Evolutionary conservation across 257 asterid species (phyloP), one percentile per base, ranked within the genome.

Genomic region (Vinca minor): DNA sequence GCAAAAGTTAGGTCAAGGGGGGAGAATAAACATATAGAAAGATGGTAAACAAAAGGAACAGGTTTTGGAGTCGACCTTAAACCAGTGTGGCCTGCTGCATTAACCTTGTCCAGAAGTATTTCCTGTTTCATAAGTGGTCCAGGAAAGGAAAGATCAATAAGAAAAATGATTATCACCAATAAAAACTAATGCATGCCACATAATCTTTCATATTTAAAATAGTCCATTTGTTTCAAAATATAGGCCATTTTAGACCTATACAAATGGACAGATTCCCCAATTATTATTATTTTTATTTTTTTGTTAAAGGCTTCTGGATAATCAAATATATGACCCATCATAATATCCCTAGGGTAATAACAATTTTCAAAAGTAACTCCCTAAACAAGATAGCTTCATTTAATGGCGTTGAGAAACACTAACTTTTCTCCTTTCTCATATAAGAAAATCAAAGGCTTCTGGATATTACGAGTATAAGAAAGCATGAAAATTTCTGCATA

Each of bases 51-150:
- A 54, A 41, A n/a, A n/a, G n/a, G n/a, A n/a, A n/a, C n/a, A n/a
- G n/a, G n/a, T n/a, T n/a, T n/a, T n/a, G 72, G 68, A 67, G 47
- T 74, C 73, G 65, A 87, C 97, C 95, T 85, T 72, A 78, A 80
- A 60, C 66, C 73, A 46, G 72, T 76, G 68, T 64, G 70, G 61
- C 78, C 87, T 20, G 75, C 74, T 57, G 82, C 70, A 62, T 77
- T 91, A 76, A 74, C 76, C 74, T 83, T 82, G 63, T 81, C 82
- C 84, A 87, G 59, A 75, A 89, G 78, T 63, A 92, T 70, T 71
- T 89, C 98, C 97, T 92, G 96, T 31, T 70, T 58, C n/a, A 62
- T 71, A 74, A 59, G 52, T 67, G 45, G 68, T 29, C 71, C 34
- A 45, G 42, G 55, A 41, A 35, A 31, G 32, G n/a, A 36, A 59